A percentile compares a stretch with the other conserved stretches of the same genome.
These are phyloP conservation scores for Boletus rubroflammeus DNA, from an alignment of 768 basidiomycete species.

Conservation along the genomic window DNA sequence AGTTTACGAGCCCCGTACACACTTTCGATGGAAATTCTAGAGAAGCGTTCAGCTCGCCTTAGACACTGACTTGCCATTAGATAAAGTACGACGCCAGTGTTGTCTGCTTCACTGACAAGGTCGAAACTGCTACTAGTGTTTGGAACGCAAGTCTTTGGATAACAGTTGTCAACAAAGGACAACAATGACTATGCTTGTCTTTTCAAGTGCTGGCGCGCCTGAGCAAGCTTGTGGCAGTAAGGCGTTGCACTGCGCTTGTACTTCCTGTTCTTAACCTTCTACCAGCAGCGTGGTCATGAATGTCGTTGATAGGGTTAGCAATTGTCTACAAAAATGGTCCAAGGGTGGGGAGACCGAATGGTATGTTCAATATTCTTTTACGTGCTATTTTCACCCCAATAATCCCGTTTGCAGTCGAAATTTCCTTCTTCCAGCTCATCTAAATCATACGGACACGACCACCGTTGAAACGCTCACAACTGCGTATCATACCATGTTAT, in stretches of 20 bases:
- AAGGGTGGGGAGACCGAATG: constrained; percentile 61
- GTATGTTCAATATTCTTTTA: constrained; percentile 35
- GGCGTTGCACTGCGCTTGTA: constrained; percentile 14
- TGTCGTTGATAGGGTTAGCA: constrained; percentile 50
- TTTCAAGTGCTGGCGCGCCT: constrained; percentile 19
- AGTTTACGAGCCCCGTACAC: not conserved
- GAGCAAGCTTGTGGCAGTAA: constrained; percentile 12
- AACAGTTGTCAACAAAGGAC: constrained; percentile 28
- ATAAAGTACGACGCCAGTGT: not conserved
- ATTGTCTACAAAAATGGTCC: constrained; percentile 51
- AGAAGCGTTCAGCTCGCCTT: not conserved
- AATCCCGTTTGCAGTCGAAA: constrained; percentile 46
- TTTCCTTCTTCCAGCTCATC: constrained; percentile 57
- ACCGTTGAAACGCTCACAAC: constrained; percentile 58
- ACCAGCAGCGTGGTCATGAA: constrained; percentile 45
- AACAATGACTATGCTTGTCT: constrained; percentile 26
- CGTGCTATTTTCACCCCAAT: constrained; percentile 16
- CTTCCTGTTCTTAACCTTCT: constrained; percentile 8
- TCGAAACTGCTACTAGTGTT: too few relatives aligned
- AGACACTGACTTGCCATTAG: not conserved
- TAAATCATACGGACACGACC: constrained; percentile 50
- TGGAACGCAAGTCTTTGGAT: constrained; percentile 17
- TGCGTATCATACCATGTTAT: constrained; percentile 65
- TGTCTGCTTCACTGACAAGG: not conserved
- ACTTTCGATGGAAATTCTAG: not conserved